Base-by-base conservation (phyloP, 2,329 filamentous ascomycete genomes). In the Alternaria brassicicola region DNA sequence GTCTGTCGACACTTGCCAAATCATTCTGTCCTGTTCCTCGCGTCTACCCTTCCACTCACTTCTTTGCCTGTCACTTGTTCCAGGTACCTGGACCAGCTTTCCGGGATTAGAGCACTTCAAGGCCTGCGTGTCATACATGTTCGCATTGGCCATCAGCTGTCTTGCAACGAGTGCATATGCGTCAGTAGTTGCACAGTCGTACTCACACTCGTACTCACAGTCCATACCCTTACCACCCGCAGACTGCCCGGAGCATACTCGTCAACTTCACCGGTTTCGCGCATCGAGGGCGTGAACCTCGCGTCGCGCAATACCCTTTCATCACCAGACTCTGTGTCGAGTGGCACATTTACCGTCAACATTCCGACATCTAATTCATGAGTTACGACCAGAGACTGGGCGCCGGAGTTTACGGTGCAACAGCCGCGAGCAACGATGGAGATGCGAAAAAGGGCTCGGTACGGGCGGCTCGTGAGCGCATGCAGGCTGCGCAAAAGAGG, bases 371-470 rank as follows among this genome's bases (percentile, higher is more conserved):
- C 63, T 48, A 49, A 66, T 75, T 69, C 63, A 78, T 78, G 76
- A 77, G 73, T 68, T 72, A 76, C 71, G 71, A 76, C 64, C 65
- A 70, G 47, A 72, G 69, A 56, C 56, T 69, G 62, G 72, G 72
- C 66, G 67, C 67, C 62, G 65, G 66, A 54, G 66, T 67, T 49
- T 73, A 76, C 61, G 71, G 73, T 61, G 68, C 65, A 52, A 64
- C 65, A 62, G 63, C 54, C 42, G 63, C 62, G 45, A 64, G 63
- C 49, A 62, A 61, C 45, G 62, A 70, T 63, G 68, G 64, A 23
- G 64, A 59, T 6, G 55, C 51, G n/a, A 67, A 57, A 54, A 73
- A 73, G 51, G 76, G 76, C 13, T 78, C 76, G 23, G 76, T 78
- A 41, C 72, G 70, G 26, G 76, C 76, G 41, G 76, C 76, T 21